These are phyloP conservation scores for Eimeria sp. DNA, from an alignment of 169 alveolate species.

Conservation along the genomic window DNA sequence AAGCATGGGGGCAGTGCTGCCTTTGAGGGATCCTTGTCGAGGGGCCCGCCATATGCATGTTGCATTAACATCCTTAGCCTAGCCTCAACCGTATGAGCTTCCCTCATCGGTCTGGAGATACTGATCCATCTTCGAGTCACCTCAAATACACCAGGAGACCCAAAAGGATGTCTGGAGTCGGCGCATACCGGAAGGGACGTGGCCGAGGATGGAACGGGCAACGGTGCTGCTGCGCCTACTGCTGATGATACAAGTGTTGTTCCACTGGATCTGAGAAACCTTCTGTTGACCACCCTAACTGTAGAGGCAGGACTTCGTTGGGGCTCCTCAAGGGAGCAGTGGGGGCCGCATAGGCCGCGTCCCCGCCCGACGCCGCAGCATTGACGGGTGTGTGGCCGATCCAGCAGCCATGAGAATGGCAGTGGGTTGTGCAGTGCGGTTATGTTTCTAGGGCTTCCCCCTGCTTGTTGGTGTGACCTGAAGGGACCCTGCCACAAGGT, in stretches of 20 bases:
- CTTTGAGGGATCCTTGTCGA: neutral
- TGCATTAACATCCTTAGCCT: conserved; percentile 25
- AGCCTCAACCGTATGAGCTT: conserved; percentile 31
- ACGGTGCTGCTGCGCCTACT: neutral
- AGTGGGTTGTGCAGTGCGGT: neutral
- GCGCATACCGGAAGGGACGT: neutral
- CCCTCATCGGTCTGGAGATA: neutral
- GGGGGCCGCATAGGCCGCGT: neutral
- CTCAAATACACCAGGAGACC: neutral
- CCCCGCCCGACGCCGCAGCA: neutral
- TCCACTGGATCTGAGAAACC: neutral
- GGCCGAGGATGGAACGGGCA: neutral
- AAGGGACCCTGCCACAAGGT: neutral
- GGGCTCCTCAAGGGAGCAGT: neutral
- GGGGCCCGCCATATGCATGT: neutral
- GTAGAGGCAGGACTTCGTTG: neutral
- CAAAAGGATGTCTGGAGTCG: neutral
- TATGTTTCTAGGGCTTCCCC: neutral
- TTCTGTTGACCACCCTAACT: neutral
- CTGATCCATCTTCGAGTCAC: conserved; percentile 41
- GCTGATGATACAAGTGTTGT: conserved; percentile 28
- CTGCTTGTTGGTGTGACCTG: neutral
- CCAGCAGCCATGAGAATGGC: neutral
- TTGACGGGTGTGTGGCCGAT: neutral
- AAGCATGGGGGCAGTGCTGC: neutral